A percentile compares a stretch with the other conserved stretches of the same genome.
These are phyloP conservation scores for Tetrapisispora fleetii DNA, from an alignment of 805 yeast species.

Conservation along the genomic window DNA sequence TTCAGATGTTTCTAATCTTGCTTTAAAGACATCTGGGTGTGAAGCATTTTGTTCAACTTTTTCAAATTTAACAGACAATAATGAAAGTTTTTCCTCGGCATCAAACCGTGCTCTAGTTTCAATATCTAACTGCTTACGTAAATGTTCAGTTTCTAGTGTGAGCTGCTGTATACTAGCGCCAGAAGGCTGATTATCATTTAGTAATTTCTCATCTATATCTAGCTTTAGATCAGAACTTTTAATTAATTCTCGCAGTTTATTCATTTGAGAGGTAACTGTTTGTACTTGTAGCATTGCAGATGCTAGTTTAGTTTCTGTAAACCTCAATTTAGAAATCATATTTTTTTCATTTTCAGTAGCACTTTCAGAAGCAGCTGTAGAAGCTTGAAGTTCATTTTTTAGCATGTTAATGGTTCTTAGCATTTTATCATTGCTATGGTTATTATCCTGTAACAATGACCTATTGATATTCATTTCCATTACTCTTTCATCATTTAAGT, in stretches of 20 bases:
- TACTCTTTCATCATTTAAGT: slow-evolving; percentile 3
- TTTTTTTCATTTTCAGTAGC: slow-evolving; percentile 36
- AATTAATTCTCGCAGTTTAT: slow-evolving; percentile 28
- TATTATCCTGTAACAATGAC: slow-evolving; percentile 3
- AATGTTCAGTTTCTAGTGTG: slow-evolving; percentile 37
- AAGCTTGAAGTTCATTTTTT: slow-evolving; percentile 44
- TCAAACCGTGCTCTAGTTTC: slow-evolving; percentile 43
- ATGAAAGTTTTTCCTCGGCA: slow-evolving; percentile 37
- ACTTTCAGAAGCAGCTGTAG: slow-evolving; percentile 37
- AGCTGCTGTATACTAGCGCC: slow-evolving; percentile 27
- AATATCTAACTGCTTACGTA: slow-evolving; percentile 40
- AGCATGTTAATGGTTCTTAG: slow-evolving; percentile 31
- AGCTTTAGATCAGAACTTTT: slow-evolving; percentile 17
- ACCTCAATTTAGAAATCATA: slow-evolving; percentile 46
- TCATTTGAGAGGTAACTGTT: slow-evolving; percentile 35
- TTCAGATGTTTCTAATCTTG: slow-evolving; percentile 39
- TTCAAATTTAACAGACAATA: slow-evolving; percentile 17
- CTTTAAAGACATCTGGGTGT: slow-evolving; percentile 32
- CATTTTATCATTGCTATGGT: slow-evolving; percentile 11
- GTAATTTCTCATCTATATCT: slow-evolving; percentile 19
- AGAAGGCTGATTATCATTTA: slow-evolving; percentile 7
- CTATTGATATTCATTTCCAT: slow-evolving; percentile 4
- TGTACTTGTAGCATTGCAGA: slow-evolving; percentile 54
- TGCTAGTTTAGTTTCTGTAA: slow-evolving; percentile 55
- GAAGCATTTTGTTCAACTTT: slow-evolving; percentile 22